Conservation (phyloP, 768 basidiomycete species). For the Naganishia vishniacii region DNA sequence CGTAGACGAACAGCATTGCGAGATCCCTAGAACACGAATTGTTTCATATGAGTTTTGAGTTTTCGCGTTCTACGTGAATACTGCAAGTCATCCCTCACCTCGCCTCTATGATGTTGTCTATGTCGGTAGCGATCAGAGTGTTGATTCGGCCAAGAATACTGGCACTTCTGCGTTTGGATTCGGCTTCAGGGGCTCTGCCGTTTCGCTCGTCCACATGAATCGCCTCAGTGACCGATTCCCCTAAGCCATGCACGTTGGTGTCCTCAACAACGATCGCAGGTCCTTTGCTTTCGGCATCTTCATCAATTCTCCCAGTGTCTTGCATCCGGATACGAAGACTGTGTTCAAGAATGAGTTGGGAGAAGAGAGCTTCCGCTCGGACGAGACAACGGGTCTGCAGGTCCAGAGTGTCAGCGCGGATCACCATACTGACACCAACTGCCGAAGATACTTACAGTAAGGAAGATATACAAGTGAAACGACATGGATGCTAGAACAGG, state of each 20-base stretch:
- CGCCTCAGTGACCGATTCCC: conserved; percentile 20
- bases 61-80: too few relatives aligned
- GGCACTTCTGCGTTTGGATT: too few relatives aligned
- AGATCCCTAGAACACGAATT: conserved; percentile 38
- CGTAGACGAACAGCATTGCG: conserved; percentile 47
- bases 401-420: conserved; percentile 39
- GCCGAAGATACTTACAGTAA: conserved; percentile 4
- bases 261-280: conserved; percentile 24
- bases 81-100: conserved; percentile 11
- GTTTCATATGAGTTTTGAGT: too few relatives aligned
- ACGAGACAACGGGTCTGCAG: conserved; percentile 49
- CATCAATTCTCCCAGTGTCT: conserved; percentile 50
- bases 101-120: conserved; percentile 50
- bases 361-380: conserved; percentile 56
- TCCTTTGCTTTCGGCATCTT: not conserved
- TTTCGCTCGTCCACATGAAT: conserved; percentile 21
- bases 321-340: conserved; percentile 67
- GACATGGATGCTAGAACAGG: conserved; percentile 48
- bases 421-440: too few relatives aligned
- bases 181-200: too few relatives aligned
- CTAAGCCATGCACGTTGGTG: not conserved
- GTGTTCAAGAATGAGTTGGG: conserved; percentile 74
- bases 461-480: conserved; percentile 56
- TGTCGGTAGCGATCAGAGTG: conserved; percentile 67
- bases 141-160: conserved; percentile 70